Base-by-base conservation (phyloP, 768 basidiomycete genomes). In the Collybia sordida region DNA sequence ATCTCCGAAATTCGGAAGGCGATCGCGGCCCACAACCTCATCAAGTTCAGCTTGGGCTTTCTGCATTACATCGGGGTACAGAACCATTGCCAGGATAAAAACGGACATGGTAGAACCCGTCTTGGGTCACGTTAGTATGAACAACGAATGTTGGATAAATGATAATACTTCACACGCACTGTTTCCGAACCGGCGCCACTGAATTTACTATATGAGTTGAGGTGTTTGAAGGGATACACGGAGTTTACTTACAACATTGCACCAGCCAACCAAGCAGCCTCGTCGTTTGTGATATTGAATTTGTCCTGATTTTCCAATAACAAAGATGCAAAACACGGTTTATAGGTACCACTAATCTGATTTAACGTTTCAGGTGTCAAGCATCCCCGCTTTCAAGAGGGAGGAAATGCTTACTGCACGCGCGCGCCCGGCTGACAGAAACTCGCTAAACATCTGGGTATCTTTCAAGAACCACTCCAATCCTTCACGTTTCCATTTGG, bases 91-190 rank as follows among this genome's bases (percentile, higher is more conserved):
- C 37, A 86, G 69, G 67, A 83, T 84, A 53, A 86, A 78, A 0
- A 81, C 73, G 58, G 81, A 77, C 51, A 82, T 72, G 0, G 79
- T 72, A 36, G 83, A 82, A 52, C 83, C 83, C n/a, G 80, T 85
- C 84, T 86, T 14, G 9, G 11, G 11, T 11, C 3, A 31, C 3
- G 9, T 12, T 3, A 31, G 31, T 31, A 11, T 31, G 31, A 31
- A 14, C 3, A 31, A 4, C 14, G 14, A 7, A 11, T 31, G 11
- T n/a, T n/a, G n/a, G n/a, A n/a, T n/a, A n/a, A n/a, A n/a, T n/a
- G n/a, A n/a, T n/a, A 31, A 6, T 11, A 14, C 31, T 6, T 31
- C 31, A 31, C 9, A 31, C 31, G 31, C 31, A 31, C 31, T 17
- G 46, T 47, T 23, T 38, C 46, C 8, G 46, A 34, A 12, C 46